Conservation (phyloP, 1,139 yeast genomes). For the Hyphopichia burtonii region DNA sequence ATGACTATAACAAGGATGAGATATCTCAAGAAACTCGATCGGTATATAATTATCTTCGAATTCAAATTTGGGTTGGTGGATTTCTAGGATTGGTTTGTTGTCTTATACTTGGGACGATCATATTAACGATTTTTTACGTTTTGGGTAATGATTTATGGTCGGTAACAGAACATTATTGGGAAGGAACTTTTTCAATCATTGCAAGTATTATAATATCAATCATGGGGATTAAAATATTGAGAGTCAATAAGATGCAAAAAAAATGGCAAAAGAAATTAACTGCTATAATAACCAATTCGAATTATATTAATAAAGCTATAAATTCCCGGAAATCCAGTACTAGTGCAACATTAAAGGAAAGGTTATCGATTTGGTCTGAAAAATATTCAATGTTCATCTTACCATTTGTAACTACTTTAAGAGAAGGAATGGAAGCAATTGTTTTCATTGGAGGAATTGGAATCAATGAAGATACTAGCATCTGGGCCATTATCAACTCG, state of each 20-base stretch:
- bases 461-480: constrained; percentile 38
- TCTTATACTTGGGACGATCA: constrained; percentile 34
- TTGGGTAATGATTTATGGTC: constrained; percentile 45
- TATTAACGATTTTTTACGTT: constrained; percentile 35
- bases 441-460: constrained; percentile 51
- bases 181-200: constrained; percentile 42
- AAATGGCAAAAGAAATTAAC: constrained; percentile 78
- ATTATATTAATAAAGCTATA: constrained; percentile 15
- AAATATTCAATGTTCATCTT: constrained; percentile 41
- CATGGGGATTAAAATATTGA: constrained; percentile 44
- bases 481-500: constrained; percentile 33
- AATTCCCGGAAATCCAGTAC: constrained; percentile 2
- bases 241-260: constrained; percentile 61
- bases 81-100: constrained; percentile 37
- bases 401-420: constrained; percentile 45
- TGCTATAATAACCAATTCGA: constrained; percentile 17
- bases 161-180: constrained; percentile 48
- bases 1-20: background rate
- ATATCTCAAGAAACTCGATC: constrained; percentile 3
- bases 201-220: constrained; percentile 45
- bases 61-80: constrained; percentile 47
- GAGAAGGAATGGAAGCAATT: constrained; percentile 51
- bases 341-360: constrained; percentile 4
- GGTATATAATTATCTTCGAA: constrained; percentile 20
- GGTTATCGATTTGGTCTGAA: constrained; percentile 22